phyloP scores from a whole-genome alignment of 805 yeast species.

The Cyberlindnera nakhonratchasimensis region DNA sequence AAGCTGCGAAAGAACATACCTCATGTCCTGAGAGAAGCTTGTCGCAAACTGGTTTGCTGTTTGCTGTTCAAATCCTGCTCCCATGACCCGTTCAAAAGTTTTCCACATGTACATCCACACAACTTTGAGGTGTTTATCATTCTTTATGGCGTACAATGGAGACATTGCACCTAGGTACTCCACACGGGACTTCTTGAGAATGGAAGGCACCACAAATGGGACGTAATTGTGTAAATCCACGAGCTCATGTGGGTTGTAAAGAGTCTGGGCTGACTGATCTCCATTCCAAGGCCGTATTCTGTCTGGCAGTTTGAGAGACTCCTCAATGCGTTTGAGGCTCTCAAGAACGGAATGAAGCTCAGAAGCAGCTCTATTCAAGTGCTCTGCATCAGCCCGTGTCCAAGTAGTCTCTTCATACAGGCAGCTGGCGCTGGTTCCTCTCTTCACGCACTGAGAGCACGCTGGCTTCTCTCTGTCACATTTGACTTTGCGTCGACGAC shows the following conservation, averaged over 20 bases:
- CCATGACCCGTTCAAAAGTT: slow-evolving; percentile 4
- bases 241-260: slow-evolving; percentile 30
- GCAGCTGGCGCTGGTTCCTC: slow-evolving; percentile 52
- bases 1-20: slow-evolving; percentile 1
- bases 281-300: not conserved
- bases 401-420: slow-evolving; percentile 38
- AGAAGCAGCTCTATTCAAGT: not conserved
- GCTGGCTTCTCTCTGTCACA: slow-evolving; percentile 49
- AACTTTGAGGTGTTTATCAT: slow-evolving; percentile 39
- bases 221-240: slow-evolving; percentile 42
- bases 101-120: slow-evolving; percentile 31
- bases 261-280: too few species aligned
- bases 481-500: slow-evolving; percentile 44
- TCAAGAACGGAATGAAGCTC: not conserved
- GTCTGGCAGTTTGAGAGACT: not conserved
- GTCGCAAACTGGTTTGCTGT: not conserved
- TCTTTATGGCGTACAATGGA: slow-evolving; percentile 43
- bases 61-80: not conserved
- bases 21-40: not conserved
- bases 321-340: not conserved
- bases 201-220: slow-evolving; percentile 31
- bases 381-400: not conserved
- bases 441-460: slow-evolving; percentile 50
- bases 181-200: slow-evolving; percentile 37
- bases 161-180: slow-evolving; percentile 50